Conservation (phyloP, 805 yeast species). For the Metschnikowia cubensis region DNA sequence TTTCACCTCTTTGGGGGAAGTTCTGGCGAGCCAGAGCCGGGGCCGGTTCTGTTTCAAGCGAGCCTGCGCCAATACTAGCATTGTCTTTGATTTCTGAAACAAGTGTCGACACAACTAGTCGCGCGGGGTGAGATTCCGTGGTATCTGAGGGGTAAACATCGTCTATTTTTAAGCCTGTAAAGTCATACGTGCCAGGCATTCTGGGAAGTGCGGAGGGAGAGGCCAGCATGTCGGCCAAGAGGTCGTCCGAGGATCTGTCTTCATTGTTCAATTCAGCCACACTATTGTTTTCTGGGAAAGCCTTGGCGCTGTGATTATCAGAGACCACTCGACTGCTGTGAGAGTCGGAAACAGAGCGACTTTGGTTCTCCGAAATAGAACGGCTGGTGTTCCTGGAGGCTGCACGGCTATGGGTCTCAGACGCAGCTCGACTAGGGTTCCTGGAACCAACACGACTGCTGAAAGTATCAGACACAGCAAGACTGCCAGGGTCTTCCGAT, state of each 20-base stretch:
- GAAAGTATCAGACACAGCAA: background rate
- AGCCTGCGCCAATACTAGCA: background rate
- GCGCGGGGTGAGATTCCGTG: background rate
- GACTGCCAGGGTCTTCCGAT: background rate
- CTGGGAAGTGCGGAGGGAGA: conserved; percentile 29
- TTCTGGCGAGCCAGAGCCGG: background rate
- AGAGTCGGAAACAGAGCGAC: background rate
- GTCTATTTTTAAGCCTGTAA: conserved; percentile 39
- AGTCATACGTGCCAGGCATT: conserved; percentile 43
- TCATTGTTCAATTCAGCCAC: background rate
- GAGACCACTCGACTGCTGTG: background rate
- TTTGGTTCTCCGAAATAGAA: too few relatives aligned
- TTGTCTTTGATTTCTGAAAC: background rate
- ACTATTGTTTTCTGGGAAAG: background rate
- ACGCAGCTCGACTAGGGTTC: too few relatives aligned
- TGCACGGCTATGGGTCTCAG: too few relatives aligned
- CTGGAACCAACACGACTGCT: too few relatives aligned
- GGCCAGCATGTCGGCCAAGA: conserved; percentile 1
- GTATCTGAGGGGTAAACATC: background rate
- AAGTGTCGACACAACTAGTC: background rate
- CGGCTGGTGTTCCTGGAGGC: too few relatives aligned
- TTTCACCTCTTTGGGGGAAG: background rate
- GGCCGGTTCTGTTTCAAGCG: background rate
- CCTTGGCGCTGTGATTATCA: background rate
- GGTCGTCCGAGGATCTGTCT: background rate